Conservation (phyloP, 176 grass and related monocot genomes). For the Pontederia crassipes region DNA sequence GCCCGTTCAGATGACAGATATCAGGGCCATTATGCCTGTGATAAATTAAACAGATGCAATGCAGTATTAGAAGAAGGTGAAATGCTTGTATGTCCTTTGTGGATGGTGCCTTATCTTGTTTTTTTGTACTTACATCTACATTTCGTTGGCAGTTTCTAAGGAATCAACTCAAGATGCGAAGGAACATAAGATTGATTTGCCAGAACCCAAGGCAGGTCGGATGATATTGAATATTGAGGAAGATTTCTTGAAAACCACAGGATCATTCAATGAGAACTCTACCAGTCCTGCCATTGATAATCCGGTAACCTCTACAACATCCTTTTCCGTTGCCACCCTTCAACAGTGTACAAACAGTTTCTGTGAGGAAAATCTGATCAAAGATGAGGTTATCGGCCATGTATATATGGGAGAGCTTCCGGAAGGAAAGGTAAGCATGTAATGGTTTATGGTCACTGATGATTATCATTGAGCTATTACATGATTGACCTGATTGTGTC, state of each 20-base stretch:
- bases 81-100: too few relatives aligned
- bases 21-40: too few relatives aligned
- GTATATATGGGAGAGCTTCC: constrained; percentile 64
- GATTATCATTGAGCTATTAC: neutral
- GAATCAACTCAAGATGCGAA: too few relatives aligned
- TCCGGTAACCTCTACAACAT: constrained; percentile 14
- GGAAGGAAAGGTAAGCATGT: constrained; percentile 41
- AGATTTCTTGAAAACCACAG: neutral
- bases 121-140: too few relatives aligned
- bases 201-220: too few relatives aligned
- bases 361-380: constrained; percentile 57
- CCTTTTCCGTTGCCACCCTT: constrained; percentile 69
- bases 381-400: constrained; percentile 51
- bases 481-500: neutral
- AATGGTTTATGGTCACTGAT: neutral
- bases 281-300: neutral
- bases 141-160: too few relatives aligned
- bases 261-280: neutral
- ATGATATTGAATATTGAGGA: neutral
- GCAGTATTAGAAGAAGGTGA: too few relatives aligned
- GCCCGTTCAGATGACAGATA: too few relatives aligned
- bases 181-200: too few relatives aligned
- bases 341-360: constrained; percentile 91
- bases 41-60: too few relatives aligned
- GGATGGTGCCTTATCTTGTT: too few relatives aligned